These are phyloP conservation scores for Agrostemma githago DNA, from an alignment of 148 eudicot genomes.

Conservation along the genomic window DNA sequence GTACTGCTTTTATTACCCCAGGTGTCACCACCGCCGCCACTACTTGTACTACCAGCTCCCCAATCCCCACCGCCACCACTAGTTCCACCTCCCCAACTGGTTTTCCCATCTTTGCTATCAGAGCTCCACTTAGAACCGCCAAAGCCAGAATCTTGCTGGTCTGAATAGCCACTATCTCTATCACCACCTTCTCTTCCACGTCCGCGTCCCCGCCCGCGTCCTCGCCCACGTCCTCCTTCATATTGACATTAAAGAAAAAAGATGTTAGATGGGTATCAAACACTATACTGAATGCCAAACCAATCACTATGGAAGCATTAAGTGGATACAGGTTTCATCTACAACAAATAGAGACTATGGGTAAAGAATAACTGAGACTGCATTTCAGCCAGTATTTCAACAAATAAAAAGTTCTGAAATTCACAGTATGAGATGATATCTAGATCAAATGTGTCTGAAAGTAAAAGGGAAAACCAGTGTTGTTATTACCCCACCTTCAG, in stretches of 20 bases:
- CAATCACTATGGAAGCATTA: neutral
- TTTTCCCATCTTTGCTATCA: conserved; percentile 20
- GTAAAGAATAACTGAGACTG: neutral
- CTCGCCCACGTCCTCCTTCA: conserved; percentile 54
- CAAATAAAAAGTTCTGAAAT: neutral
- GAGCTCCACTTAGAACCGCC: conserved; percentile 38
- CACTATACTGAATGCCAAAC: neutral
- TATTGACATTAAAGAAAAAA: neutral
- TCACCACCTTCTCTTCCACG: conserved; percentile 44
- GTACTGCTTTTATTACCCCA: conserved; percentile 17
- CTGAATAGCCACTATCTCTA: conserved; percentile 27
- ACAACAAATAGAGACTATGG: neutral
- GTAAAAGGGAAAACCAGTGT: neutral
- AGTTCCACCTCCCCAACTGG: neutral
- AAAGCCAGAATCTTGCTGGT: conserved; percentile 39
- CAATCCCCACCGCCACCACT: conserved; percentile 15
- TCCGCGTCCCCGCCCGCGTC: conserved; percentile 68
- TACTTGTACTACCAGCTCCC: neutral
- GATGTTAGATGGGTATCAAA: neutral
- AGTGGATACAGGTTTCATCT: neutral
- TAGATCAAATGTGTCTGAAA: neutral
- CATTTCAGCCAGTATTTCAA: neutral
- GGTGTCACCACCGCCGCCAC: conserved; percentile 20
- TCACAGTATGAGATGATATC: neutral
- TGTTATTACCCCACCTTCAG: neutral